These are phyloP conservation scores for Pichia sp. DNA, from an alignment of 1,139 yeast genomes.

Conservation along the genomic window DNA sequence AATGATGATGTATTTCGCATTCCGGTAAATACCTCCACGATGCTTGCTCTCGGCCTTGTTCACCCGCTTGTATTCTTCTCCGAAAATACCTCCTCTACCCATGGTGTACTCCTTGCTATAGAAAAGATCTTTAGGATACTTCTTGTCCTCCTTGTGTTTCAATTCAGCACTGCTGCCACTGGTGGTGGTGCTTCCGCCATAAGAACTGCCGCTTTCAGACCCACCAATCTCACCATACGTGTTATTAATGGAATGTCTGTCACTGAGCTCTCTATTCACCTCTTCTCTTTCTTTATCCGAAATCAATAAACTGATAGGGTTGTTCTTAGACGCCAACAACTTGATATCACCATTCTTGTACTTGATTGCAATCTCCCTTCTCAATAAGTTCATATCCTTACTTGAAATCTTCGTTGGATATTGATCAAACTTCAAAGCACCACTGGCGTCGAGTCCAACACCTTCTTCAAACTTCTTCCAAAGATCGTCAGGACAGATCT, in stretches of 20 bases:
- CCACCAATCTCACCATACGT: conserved; percentile 6
- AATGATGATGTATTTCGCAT: conserved; percentile 10
- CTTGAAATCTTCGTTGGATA: conserved; percentile 4
- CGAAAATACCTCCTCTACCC: conserved; percentile 21
- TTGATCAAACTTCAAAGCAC: conserved; percentile 17
- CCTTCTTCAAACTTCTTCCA: conserved; percentile 16
- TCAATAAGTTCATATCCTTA: conserved; percentile 13
- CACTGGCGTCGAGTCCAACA: conserved; percentile 16
- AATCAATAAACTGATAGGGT: conserved; percentile 11
- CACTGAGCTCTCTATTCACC: conserved; percentile 3
- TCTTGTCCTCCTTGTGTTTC: background rate
- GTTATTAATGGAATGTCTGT: conserved; percentile 6
- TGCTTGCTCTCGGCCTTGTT: conserved; percentile 1
- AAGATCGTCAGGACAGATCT: conserved; percentile 16
- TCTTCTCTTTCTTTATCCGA: conserved; percentile 10
- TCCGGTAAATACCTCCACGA: conserved; percentile 16
- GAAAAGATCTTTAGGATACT: conserved; percentile 2
- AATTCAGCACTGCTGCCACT: background rate
- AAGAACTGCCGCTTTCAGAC: background rate
- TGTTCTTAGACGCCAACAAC: conserved; percentile 16
- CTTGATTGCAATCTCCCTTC: conserved; percentile 16
- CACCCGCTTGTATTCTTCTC: conserved; percentile 9
- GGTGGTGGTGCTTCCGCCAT: background rate
- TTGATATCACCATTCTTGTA: conserved; percentile 17
- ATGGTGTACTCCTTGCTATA: conserved; percentile 15